Evolutionary conservation across 805 yeast genomes (phyloP), one percentile per base, ranked within the genome.

Genomic region (Ogataea wickerhamii): DNA sequence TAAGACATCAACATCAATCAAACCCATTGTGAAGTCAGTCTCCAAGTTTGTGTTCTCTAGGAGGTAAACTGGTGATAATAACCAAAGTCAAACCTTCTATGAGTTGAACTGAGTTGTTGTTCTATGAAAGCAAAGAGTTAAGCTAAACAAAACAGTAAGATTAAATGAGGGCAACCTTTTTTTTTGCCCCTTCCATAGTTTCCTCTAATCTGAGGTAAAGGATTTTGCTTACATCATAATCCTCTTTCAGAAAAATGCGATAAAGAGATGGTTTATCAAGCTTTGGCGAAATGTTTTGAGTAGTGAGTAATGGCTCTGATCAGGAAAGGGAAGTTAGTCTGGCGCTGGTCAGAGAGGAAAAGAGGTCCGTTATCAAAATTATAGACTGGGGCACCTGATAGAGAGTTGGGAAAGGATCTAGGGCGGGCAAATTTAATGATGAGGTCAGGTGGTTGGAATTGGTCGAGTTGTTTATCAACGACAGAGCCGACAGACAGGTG

Each of bases 381-480:
- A 36, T 41, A 44, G 23, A 45, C 25, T 1, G 56, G 56, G 6
- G 49, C 47, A 18, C 56, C 56, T n/a, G 33, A 32, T 4, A 53
- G 27, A 13, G 44, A 35, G 8, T 43, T 36, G 10, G 40, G 41
- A 24, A 44, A 41, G 1, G 44, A 35, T 17, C 49, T 38, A 12
- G 34, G 28, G 14, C 47, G 40, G 5, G 49, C 39, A 33, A 47
- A 42, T 25, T 49, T 44, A 19, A 51, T n/a, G n/a, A 51, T 42
- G 25, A 53, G 32, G 8, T 48, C 49, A 4, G 54, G 54, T 3
- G 48, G 21, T 4, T 42, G 47, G n/a, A 43, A 28, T 3, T 32
- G 38, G 5, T 30, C 36, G 6, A 51, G 34, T 20, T 44, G 44
- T 16, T 25, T 31, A 18, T 49, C 48, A 10, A 49, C 42, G 16